Percentiles rank a stretch among this genome's conserved stretches.
phyloP scores from a whole-genome alignment of 768 basidiomycete species.

The Daedaleopsis nitida region DNA sequence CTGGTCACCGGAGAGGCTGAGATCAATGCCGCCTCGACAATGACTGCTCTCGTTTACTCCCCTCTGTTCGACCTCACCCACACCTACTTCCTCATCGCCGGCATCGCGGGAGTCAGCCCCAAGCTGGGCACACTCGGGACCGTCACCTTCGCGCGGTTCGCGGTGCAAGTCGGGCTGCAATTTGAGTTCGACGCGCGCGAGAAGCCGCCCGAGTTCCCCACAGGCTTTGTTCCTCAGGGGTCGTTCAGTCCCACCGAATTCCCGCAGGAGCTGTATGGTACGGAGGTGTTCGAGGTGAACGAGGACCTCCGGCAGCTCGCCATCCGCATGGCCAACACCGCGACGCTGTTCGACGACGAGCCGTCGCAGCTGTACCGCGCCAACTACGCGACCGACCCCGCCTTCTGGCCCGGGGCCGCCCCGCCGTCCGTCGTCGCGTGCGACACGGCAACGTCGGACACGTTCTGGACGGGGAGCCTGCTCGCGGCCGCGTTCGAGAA shows the following conservation, averaged over 20 bases:
- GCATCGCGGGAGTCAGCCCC: slow-evolving; percentile 44
- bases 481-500: slow-evolving; percentile 41
- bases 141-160: slow-evolving; percentile 41
- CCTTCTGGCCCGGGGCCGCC: slow-evolving; percentile 33
- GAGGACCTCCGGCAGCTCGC: slow-evolving; percentile 39
- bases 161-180: slow-evolving; percentile 40
- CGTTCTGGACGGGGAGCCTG: slow-evolving; percentile 38
- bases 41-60: slow-evolving; percentile 36
- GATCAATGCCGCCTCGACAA: slow-evolving; percentile 42
- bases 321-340: slow-evolving; percentile 29
- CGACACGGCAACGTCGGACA: slow-evolving; percentile 41
- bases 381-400: slow-evolving; percentile 26
- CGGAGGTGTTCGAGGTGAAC: slow-evolving; percentile 48
- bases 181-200: slow-evolving; percentile 48
- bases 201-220: slow-evolving; percentile 37
- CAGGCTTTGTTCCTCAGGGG: slow-evolving; percentile 40
- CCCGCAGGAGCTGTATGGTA: slow-evolving; percentile 39
- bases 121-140: slow-evolving; percentile 38
- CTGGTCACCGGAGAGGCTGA: slow-evolving; percentile 41
- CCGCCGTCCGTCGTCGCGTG: slow-evolving; percentile 35
- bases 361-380: slow-evolving; percentile 34
- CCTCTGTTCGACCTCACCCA: slow-evolving; percentile 37
- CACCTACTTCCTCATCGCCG: slow-evolving; percentile 46
- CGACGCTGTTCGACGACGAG: slow-evolving; percentile 37
- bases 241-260: slow-evolving; percentile 29